Base-by-base conservation (phyloP, 2,329 filamentous ascomycete genomes). In the Colletotrichum acutatum region DNA sequence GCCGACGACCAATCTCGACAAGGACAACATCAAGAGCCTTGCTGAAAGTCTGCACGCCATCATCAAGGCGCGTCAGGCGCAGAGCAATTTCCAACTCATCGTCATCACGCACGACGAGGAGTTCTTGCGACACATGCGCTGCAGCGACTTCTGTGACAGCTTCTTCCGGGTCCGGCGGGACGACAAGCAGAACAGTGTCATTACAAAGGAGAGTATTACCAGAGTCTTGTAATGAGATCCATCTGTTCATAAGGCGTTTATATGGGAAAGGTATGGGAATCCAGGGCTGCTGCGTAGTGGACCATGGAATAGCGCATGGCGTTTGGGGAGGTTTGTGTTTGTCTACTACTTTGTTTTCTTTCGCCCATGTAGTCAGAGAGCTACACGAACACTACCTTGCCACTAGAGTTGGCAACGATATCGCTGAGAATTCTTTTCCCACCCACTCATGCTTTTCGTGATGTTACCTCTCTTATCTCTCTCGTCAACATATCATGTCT, bases 101-200 rank as follows among this genome's bases (percentile, higher is more conserved):
- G 94, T 99, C 79, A 99, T 99, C 82, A 99, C 97, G 5, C 97
- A 99, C 86, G 97, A 99, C 84, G 97, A 98, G 84, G 95, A 98
- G 79, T 99, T 99, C 79, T 80, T 99, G 79, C 90, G 93, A 67
- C 91, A 95, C 79, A 99, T 99, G 97, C 92, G 95, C 77, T 98
- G 95, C 81, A 92, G 91, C 28, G 96, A 99, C 77, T 98, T 97
- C 80, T 94, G 93, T 75, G 97, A 98, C 82, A 91, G 92, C 76
- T 99, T 98, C 81, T 98, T 94, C 84, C 91, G 95, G 5, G 94
- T 99, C 12, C 93, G 90, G 74, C 88, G 97, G 64, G 93, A 98
- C 79, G 91, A 93, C 77, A 90, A 90, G 78, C 95, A 98, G 84
- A 96, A 97, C 81, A 97, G 94, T 75, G 90, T 93, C 66, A 98